phyloP scores from a whole-genome alignment of 805 yeast genomes.

The Ogataea salicorniae region DNA sequence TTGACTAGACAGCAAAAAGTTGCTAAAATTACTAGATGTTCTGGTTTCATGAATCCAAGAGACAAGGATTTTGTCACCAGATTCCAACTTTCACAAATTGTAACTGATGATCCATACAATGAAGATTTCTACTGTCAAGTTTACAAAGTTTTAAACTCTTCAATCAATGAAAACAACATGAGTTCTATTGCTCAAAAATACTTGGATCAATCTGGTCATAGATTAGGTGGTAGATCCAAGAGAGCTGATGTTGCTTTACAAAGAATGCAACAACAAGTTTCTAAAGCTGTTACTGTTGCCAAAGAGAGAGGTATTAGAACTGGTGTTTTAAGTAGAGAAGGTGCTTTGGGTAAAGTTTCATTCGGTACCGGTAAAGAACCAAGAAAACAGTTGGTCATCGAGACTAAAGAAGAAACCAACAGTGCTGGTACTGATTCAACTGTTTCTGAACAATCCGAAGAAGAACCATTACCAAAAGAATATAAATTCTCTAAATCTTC shows the following conservation, averaged over 20 bases:
- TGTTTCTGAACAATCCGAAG: constrained; percentile 11
- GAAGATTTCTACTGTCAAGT: constrained; percentile 97
- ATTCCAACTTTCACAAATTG: constrained; percentile 90
- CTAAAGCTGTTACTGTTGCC: constrained; percentile 92
- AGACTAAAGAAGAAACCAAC: constrained; percentile 22
- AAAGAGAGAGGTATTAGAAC: constrained; percentile 70
- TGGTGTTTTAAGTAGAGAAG: constrained; percentile 61
- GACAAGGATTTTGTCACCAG: constrained; percentile 95
- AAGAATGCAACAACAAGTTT: constrained; percentile 97
- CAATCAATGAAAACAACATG: constrained; percentile 53
- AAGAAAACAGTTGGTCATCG: constrained; percentile 72
- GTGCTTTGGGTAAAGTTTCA: constrained; percentile 85
- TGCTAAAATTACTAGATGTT: constrained; percentile 67
- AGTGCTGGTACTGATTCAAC: no score
- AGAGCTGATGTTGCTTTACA: constrained; percentile 88
- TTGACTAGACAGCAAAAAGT: constrained; percentile 71
- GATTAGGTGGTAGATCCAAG: constrained; percentile 78
- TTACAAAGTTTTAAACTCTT: constrained; percentile 63
- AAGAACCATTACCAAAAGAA: constrained; percentile 28
- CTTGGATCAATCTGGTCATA: constrained; percentile 84
- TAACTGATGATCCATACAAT: constrained; percentile 93
- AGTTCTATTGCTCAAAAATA: constrained; percentile 91
- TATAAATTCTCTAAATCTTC: constrained; percentile 31
- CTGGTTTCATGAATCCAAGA: constrained; percentile 95
- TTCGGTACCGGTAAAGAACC: constrained; percentile 79